Conservation (phyloP, 306 rosid genomes). For the Rosa multiflora region DNA sequence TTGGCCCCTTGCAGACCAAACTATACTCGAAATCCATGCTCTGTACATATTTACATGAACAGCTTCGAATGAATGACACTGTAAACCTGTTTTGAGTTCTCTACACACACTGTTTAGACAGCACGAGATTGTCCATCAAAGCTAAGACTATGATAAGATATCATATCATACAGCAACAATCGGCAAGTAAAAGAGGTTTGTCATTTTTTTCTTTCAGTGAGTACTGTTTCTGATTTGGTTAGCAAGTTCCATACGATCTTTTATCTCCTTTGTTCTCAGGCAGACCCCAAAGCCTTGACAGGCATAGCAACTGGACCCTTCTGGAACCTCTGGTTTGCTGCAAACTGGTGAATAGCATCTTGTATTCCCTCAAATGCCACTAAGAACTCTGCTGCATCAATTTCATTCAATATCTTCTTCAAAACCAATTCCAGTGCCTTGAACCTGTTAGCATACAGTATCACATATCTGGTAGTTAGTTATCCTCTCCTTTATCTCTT, state of each 20-base stretch:
- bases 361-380: slow-evolving; percentile 49
- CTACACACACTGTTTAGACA: not conserved
- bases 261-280: slow-evolving; percentile 10
- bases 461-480: not conserved
- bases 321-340: slow-evolving; percentile 24
- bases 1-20: not conserved
- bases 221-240: slow-evolving; percentile 10
- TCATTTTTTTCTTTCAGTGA: not conserved
- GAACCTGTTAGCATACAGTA: slow-evolving; percentile 28
- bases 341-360: slow-evolving; percentile 38
- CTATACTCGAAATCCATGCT: slow-evolving; percentile 3
- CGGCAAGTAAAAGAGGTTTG: not conserved
- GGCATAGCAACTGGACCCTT: slow-evolving; percentile 37
- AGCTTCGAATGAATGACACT: not conserved
- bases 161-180: slow-evolving; percentile 4
- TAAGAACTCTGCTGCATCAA: slow-evolving; percentile 45
- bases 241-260: not conserved
- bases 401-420: slow-evolving; percentile 39
- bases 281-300: slow-evolving; percentile 23
- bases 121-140: slow-evolving; percentile 9
- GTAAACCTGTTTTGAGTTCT: not conserved
- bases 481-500: not conserved
- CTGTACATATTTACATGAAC: not conserved
- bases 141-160: not conserved
- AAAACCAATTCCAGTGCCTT: slow-evolving; percentile 43